Conservation (phyloP, 2,329 filamentous ascomycete genomes). For the Orbilia javanica region DNA sequence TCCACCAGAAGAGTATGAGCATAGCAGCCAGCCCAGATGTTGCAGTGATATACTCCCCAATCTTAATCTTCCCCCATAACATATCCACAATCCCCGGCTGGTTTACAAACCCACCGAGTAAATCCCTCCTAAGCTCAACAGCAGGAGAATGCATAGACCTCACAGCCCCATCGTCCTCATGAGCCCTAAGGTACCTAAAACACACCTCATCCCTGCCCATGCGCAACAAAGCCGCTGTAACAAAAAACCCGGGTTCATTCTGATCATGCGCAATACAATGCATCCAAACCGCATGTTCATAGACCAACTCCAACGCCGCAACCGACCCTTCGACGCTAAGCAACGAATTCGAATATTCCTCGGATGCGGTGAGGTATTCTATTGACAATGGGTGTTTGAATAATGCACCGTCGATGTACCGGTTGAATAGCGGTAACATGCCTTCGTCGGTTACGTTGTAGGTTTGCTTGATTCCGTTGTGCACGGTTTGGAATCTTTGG, state of each 20-base stretch:
- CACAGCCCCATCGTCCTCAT: not conserved
- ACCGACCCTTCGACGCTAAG: not conserved
- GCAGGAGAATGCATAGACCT: not conserved
- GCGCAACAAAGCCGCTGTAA: not conserved
- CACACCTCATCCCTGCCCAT: not conserved
- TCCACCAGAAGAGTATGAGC: not conserved
- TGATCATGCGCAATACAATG: not conserved
- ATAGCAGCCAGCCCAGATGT: not conserved
- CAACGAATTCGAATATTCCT: not conserved
- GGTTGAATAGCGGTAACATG: not conserved
- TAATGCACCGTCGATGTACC: too few species aligned
- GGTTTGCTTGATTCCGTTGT: not conserved
- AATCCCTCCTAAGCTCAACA: not conserved
- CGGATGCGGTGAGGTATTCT: not conserved
- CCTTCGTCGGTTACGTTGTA: not conserved
- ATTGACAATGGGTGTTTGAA: not conserved
- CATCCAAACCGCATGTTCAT: not conserved
- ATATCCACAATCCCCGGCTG: not conserved
- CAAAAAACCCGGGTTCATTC: not conserved
- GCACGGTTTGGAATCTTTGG: not conserved
- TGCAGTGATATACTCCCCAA: not conserved
- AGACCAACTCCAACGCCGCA: not conserved
- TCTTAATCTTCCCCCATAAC: not conserved
- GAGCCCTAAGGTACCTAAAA: not conserved
- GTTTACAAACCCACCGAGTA: not conserved